Base-by-base conservation (phyloP, 202 grass and related monocot species). In the Carex arenaria region DNA sequence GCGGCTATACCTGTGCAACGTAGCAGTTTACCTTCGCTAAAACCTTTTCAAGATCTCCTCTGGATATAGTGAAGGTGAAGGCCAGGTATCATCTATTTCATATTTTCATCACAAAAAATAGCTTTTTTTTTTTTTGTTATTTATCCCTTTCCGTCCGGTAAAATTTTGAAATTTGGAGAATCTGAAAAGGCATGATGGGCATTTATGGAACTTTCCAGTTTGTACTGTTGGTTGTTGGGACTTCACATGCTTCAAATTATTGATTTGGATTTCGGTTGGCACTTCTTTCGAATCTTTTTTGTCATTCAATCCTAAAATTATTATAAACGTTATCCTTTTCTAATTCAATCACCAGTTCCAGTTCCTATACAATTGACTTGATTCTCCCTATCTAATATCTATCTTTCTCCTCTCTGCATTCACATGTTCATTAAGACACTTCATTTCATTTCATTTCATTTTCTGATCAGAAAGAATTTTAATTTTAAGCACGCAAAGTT, bases 221-320 rank as follows among this genome's bases (percentile, higher is more conserved):
- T 56, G 80, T 49, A 56, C 80, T 82, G 63, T 68, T 69, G 47
- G 80, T 82, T 54, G 80, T 82, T 82, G 62, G 63, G 61, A 6
- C 45, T 63, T 82, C 80, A 82, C 64, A 82, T 69, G 80, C 63
- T 55, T 82, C 3, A 49, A 82, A 82, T 82, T 82, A 82, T 82
- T 82, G 64, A 42, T 49, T 62, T 20, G 60, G 28, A 42, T 49
- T 62, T 20, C 20, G 28, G 72, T 55, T 32, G 49, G 14, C 80
- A 32, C 63, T 55, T 68, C 80, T 67, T 12, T 54, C 14, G 43
- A 82, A 82, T 82, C 80, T 67, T 56, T 54, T 36, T 68, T 17
- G 18, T 69, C 49, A 38, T 69, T 82, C 23, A 82, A 69, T 34
- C 10, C 43, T 18, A 42, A 61, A 64, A 31, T 82, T 9, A 56